These are phyloP conservation scores for Setomelanomma holmii DNA, from an alignment of 2,329 filamentous ascomycete genomes.

Conservation along the genomic window DNA sequence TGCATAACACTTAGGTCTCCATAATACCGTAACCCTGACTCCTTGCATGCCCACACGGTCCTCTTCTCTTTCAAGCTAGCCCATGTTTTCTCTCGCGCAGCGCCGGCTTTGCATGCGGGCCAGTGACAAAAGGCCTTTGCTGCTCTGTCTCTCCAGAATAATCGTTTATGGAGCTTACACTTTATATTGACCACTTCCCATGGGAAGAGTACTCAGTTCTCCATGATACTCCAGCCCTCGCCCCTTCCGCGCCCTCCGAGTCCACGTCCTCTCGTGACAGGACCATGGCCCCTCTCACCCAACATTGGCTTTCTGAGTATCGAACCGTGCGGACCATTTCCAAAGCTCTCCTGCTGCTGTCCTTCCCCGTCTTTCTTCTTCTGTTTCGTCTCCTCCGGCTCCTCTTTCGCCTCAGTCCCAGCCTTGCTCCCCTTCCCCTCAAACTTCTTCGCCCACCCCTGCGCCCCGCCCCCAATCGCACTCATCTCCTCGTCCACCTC, in stretches of 20 bases:
- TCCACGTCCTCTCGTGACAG: constrained; percentile 23
- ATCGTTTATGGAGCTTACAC: too few species aligned
- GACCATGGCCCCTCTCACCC: constrained; percentile 39
- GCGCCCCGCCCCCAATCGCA: constrained; percentile 38
- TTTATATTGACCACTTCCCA: too few species aligned
- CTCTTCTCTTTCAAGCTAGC: too few species aligned
- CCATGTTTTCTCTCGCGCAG: too few species aligned
- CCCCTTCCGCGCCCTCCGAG: constrained; percentile 14
- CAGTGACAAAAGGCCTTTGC: too few species aligned
- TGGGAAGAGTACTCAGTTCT: too few species aligned
- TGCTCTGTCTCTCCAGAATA: too few species aligned
- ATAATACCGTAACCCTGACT: too few species aligned
- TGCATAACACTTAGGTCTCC: too few species aligned
- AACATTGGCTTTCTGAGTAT: constrained; percentile 27
- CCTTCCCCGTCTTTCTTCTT: background rate
- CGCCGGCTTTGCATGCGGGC: too few species aligned
- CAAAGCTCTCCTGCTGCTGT: background rate
- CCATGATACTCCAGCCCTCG: constrained; percentile 28
- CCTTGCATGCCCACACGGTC: too few species aligned
- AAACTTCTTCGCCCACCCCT: constrained; percentile 43
- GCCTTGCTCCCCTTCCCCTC: constrained; percentile 5
- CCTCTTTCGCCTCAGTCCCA: constrained; percentile 13
- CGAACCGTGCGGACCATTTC: constrained; percentile 15
- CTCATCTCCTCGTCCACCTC: constrained; percentile 37
- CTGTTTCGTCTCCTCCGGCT: background rate